Evolutionary conservation across 306 rosid genomes (phyloP), one percentile per base, ranked within the genome.

Genomic region (Bauhinia variegata): DNA sequence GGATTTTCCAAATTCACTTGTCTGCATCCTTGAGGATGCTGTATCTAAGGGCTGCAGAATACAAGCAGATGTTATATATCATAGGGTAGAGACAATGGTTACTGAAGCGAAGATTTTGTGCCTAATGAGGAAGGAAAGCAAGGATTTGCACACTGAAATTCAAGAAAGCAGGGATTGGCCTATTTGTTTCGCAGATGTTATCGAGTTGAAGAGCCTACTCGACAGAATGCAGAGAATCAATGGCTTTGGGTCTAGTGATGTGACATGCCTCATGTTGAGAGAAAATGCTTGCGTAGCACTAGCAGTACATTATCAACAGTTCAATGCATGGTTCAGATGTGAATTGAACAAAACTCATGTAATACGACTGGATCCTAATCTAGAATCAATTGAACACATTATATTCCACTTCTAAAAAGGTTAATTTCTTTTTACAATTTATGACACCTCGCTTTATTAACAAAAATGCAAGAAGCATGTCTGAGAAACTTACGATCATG

Each of bases 1-100:
- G 59, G 98, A 86, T 82, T 87, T 89, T 75, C 98, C 98, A 74
- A 92, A 92, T 64, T 89, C 89, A 67, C 98, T 89, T 62, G 98
- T 89, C 81, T 92, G 97, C 96, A 92, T 92, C 87, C 76, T 81
- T 18, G 98, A 87, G 70, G 98, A 80, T 70, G 89, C 93, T 16
- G 96, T 84, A 78, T 92, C 98, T 79, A 92, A 76, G 56, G 98
- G 98, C 98, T 89, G 88, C 31, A 63, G 55, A 71, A 56, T 50
- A 77, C 58, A 75, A 61, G 30, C 34, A 71, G 52, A 84, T 32
- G 28, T 60, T 60, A 73, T 56, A 75, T n/a, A 52, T 58, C 59
- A 16, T 17, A 42, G 11, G 18, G 37, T 37, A 68, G 56, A 70
- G 43, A 15, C 15, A 8, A 28, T 14, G 11, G 64, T 30, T 12